phyloP scores from a whole-genome alignment of 2,329 filamentous ascomycete genomes.

The Colletotrichum scovillei region DNA sequence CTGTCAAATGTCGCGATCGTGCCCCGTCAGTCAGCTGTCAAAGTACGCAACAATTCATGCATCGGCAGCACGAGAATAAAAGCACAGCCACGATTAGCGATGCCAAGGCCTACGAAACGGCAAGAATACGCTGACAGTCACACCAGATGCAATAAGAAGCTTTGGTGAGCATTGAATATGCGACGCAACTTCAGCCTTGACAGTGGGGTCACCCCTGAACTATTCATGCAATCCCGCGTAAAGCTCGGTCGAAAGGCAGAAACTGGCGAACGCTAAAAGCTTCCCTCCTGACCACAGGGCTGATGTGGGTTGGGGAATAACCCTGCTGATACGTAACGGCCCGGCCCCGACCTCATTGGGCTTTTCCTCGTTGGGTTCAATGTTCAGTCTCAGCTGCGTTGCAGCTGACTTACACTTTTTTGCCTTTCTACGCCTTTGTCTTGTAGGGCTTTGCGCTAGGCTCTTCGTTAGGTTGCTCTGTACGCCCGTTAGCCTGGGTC shows the following conservation, averaged over 20 bases:
- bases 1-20: background rate
- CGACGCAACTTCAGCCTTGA: background rate
- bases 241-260: background rate
- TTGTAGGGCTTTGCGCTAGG: slow-evolving; percentile 6
- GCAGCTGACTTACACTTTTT: slow-evolving; percentile 21
- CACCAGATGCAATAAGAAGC: background rate
- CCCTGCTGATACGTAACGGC: slow-evolving; percentile 3
- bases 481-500: background rate
- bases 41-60: background rate
- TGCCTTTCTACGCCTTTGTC: background rate
- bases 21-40: background rate
- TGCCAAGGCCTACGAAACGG: background rate
- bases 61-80: background rate
- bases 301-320: background rate
- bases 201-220: background rate
- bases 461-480: background rate
- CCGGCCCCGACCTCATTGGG: background rate
- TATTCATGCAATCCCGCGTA: background rate
- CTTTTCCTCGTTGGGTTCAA: background rate
- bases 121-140: slow-evolving; percentile 3
- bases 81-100: background rate
- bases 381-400: slow-evolving; percentile 19
- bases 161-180: background rate
- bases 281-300: background rate
- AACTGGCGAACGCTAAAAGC: background rate